phyloP scores from a whole-genome alignment of 23 red algal genomes.

The Gracilaria caudata region DNA sequence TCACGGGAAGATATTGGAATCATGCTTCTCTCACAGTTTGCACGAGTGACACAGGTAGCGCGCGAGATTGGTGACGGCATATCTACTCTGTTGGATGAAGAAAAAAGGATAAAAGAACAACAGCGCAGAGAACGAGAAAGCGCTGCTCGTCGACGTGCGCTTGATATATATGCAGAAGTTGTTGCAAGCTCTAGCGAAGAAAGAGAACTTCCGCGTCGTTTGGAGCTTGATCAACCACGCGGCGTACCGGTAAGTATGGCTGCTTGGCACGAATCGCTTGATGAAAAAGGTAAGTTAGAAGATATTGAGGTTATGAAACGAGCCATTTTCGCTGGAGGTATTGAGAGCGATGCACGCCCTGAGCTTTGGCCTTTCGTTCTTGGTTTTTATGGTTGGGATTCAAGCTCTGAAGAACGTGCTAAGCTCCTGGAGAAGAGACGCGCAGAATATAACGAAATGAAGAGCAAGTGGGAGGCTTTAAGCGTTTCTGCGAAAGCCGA shows the following conservation, averaged over 20 bases:
- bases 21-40: conserved; percentile 64
- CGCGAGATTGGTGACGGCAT: conserved; percentile 55
- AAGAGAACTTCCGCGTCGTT: conserved; percentile 54
- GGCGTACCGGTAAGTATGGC: conserved; percentile 38
- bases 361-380: conserved; percentile 80
- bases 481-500: conserved; percentile 47
- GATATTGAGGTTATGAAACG: conserved; percentile 71
- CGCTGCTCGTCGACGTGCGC: conserved; percentile 52
- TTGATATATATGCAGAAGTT: conserved; percentile 69
- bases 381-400: conserved; percentile 76
- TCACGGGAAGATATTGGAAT: conserved; percentile 27
- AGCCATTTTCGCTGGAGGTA: conserved; percentile 86
- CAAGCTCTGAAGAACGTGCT: conserved; percentile 39
- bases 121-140: conserved; percentile 39
- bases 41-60: conserved; percentile 60
- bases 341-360: conserved; percentile 61
- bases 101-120: conserved; percentile 14
- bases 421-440: conserved; percentile 13
- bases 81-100: conserved; percentile 47
- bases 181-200: conserved; percentile 45
- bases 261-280: conserved; percentile 57
- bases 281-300: conserved; percentile 51
- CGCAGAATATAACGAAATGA: conserved; percentile 62
- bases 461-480: conserved; percentile 42
- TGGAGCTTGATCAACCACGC: conserved; percentile 33